Base-by-base conservation (phyloP, 2,329 filamentous ascomycete genomes). In the Diaporthe vexans region DNA sequence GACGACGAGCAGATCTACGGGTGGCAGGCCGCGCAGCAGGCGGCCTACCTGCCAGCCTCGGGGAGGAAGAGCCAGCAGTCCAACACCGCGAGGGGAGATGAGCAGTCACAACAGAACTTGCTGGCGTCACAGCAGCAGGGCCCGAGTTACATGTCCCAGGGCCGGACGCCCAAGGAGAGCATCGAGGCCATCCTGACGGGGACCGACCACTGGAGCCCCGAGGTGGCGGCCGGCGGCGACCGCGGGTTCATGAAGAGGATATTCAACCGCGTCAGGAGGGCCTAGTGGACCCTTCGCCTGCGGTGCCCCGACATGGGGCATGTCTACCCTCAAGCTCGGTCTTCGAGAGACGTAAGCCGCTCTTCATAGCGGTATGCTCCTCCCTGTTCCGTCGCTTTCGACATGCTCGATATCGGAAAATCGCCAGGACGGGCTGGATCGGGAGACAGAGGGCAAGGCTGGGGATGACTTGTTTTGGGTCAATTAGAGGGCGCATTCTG, bases 1-100 rank as follows among this genome's bases (percentile, higher is more conserved):
- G 88, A 92, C 76, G 93, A 96, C 76, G 91, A 93, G 15, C 88
- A 92, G 75, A 88, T 94, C 21, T 94, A 95, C 79, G 91, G 91
- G 56, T 94, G 92, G 91, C 90, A 93, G 79, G 63, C 63, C 21
- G 63, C 63, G 85, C 85, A 72, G 43, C 78, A 79, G 51, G 79
- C 73, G n/a, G 75, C 78, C 24, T 79, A 82, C 74, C 56, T 77
- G 74, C 77, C 56, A 52, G 78, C 67, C 75, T 85, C 76, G 82
- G 88, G 76, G 86, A 85, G 77, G 82, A 88, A 77, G 86, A 91
- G 77, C 75, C 88, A 90, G 2, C 81, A 91, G 46, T 86, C 87
- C n/a, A 61, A 37, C 33, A 65, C 37, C 37, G n/a, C 63, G 71
- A 65, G 57, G 48, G 69, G 7, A 13, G 71, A 76, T 3, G 63